Evolutionary conservation across 2,329 filamentous ascomycete species (phyloP).

Genomic region (Amylocarpus encephaloides): DNA sequence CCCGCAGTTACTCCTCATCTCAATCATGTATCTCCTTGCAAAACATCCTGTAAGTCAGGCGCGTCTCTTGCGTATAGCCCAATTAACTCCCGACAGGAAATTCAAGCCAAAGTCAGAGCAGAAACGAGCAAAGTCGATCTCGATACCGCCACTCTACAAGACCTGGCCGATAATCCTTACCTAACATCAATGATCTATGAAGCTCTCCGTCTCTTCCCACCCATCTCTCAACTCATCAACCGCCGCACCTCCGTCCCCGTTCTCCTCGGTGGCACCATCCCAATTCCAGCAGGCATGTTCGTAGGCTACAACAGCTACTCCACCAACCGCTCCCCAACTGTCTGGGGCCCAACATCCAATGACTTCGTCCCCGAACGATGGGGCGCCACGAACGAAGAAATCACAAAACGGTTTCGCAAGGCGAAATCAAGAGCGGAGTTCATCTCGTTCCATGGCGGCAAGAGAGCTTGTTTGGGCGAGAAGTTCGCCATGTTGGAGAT

Average conservation of each 20-base stretch:
- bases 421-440: not conserved
- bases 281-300: conserved; percentile 1
- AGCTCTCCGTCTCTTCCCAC: conserved; percentile 5
- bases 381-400: conserved; percentile 3
- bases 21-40: conserved; percentile 4
- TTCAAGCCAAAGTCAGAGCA: not conserved
- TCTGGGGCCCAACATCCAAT: not conserved
- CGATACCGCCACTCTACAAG: not conserved
- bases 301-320: conserved; percentile 5
- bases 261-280: not conserved
- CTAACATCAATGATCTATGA: conserved; percentile 5
- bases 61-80: not conserved
- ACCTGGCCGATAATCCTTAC: conserved; percentile 1
- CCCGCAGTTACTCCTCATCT: conserved; percentile 4
- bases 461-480: conserved; percentile 2
- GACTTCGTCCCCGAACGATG: conserved; percentile 1
- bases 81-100: not conserved
- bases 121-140: not conserved
- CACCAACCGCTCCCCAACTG: not conserved
- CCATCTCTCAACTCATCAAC: conserved; percentile 7
- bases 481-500: conserved; percentile 5
- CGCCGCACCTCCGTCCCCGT: not conserved
- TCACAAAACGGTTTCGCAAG: not conserved
- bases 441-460: conserved; percentile 2
- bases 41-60: conserved; percentile 3